Base-by-base conservation (phyloP, 2,329 filamentous ascomycete genomes). In the Cytospora mali region DNA sequence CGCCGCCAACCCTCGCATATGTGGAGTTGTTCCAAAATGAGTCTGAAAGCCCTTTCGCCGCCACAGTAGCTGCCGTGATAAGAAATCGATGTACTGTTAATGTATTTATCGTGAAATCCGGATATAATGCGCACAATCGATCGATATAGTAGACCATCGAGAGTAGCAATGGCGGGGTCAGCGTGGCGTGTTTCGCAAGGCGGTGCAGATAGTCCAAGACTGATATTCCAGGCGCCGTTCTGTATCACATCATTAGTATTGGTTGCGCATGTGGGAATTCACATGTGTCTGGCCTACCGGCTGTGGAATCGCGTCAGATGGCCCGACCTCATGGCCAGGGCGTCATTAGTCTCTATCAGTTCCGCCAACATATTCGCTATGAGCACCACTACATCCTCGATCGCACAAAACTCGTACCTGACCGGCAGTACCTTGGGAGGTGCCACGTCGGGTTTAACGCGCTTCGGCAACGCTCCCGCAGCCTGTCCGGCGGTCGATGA, bases 121-220 rank as follows among this genome's bases (percentile, higher is more conserved):
- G 90, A 74, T 97, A 99, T 64, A 96, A 81, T 13, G 91, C 89
- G 76, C 94, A 99, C 25, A 99, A 84, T 33, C 93, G 89, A 77
- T 99, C 95, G 71, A 99, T 98, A 72, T 98, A 99, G 74, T 96
- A 99, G 62, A 99, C 95, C 92, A 99, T 98, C 69, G 93, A 95
- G 39, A 99, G 85, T n/a, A 99, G 83, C 56, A 99, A 89, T 0
- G 95, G 94, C 14, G 95, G 93, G 7, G 92, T 93, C 3, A 99
- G 83, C 0, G 94, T 97, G 28, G 95, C 95, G 74, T 99, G 95
- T 64, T 93, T 92, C 27, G 96, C 95, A 62, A 99, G 82, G 66
- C 95, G 89, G 71, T 95, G 91, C 39, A 99, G 84, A 74, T 99
- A 99, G 74, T 99, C 95, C 66, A 89, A 83, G 33, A 99, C 94